A percentile compares a stretch with the other conserved stretches of the same genome.
Evolutionary conservation across 2,329 filamentous ascomycete genomes (phyloP).

Genomic region (Sclerotinia glacialis): DNA sequence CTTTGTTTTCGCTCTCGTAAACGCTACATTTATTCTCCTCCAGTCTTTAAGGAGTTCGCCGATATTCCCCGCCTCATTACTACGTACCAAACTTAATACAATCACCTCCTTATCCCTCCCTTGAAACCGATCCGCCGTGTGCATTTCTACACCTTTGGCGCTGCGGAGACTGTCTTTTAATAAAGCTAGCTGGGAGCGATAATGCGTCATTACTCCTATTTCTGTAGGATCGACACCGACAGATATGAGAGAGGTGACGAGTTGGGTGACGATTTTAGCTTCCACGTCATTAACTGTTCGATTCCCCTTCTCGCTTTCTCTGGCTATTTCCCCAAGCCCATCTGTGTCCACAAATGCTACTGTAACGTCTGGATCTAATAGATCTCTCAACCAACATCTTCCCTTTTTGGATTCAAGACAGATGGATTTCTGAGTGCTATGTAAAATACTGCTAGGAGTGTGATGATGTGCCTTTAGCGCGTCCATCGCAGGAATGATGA

Average conservation of each 20-base stretch:
- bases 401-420: constrained; percentile 50
- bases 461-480: constrained; percentile 60
- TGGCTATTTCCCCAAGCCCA: constrained; percentile 57
- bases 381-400: constrained; percentile 72
- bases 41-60: constrained; percentile 90
- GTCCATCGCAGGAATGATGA: constrained; percentile 65
- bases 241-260: constrained; percentile 75
- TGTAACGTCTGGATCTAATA: constrained; percentile 67
- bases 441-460: constrained; percentile 35
- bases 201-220: constrained; percentile 95
- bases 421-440: constrained; percentile 48
- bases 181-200: constrained; percentile 84
- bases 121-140: constrained; percentile 96
- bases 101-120: constrained; percentile 94
- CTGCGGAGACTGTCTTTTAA: constrained; percentile 69
- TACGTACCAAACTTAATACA: constrained; percentile 81
- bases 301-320: constrained; percentile 75
- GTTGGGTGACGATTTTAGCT: constrained; percentile 70
- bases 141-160: constrained; percentile 74
- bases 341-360: constrained; percentile 92
- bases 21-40: constrained; percentile 90
- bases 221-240: constrained; percentile 71
- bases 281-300: constrained; percentile 89
- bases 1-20: constrained; percentile 91
- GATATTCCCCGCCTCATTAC: constrained; percentile 78